Percentiles rank a stretch among this genome's conserved stretches.
Conservation (phyloP, 805 yeast species). For the Myxozyma nipponensis region DNA sequence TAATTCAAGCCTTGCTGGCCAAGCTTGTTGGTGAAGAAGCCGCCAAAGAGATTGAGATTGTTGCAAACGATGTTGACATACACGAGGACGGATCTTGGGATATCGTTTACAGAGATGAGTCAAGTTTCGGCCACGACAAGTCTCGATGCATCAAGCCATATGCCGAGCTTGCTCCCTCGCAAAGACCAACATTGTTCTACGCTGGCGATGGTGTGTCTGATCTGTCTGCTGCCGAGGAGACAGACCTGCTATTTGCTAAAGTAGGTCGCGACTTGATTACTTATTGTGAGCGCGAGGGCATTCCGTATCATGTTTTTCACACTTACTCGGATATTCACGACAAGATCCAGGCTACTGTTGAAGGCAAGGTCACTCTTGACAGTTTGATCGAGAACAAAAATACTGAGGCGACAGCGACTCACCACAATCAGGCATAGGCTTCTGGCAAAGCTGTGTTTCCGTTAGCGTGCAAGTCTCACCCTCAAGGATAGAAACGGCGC, state of each 20-base stretch:
- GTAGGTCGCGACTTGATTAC: conserved; percentile 84
- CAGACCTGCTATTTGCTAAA: conserved; percentile 90
- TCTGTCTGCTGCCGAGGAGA: conserved; percentile 89
- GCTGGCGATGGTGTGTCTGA: conserved; percentile 99
- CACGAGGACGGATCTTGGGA: conserved; percentile 67
- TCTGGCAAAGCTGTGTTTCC: neutral
- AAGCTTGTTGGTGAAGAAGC: conserved; percentile 76
- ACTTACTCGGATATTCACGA: conserved; percentile 68
- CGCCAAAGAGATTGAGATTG: conserved; percentile 65
- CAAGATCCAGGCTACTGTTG: conserved; percentile 55
- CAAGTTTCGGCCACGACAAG: conserved; percentile 93
- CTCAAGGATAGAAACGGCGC: too few relatives aligned
- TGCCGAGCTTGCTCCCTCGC: conserved; percentile 36
- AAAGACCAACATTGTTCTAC: conserved; percentile 71
- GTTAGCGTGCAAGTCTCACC: too few relatives aligned
- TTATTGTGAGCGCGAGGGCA: conserved; percentile 72
- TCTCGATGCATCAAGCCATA: conserved; percentile 65
- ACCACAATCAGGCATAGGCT: neutral
- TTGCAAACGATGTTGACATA: conserved; percentile 69
- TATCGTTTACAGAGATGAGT: conserved; percentile 78
- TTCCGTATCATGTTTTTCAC: conserved; percentile 81
- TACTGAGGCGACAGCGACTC: neutral
- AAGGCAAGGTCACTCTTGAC: conserved; percentile 37
- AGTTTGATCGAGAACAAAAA: conserved; percentile 20
- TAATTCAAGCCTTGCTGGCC: conserved; percentile 71